Base-by-base conservation (phyloP, 306 rosid species). In the Morella rubra region DNA sequence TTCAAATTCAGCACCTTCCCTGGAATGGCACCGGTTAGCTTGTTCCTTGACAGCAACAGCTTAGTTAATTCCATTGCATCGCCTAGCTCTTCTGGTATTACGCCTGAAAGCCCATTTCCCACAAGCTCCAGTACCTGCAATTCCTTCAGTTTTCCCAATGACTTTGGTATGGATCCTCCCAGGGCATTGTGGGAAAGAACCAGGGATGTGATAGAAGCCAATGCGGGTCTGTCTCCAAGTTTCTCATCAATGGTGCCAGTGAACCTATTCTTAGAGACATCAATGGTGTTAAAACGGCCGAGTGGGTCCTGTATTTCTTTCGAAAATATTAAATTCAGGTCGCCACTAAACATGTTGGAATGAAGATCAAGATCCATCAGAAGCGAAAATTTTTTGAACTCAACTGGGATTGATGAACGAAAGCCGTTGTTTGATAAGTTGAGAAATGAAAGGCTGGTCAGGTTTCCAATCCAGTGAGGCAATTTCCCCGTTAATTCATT, bases 381-480 rank as follows among this genome's bases (percentile, higher is more conserved):
- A 5, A 81, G 77, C 0, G 80, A 58, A 44, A 87, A 87, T 49
- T 66, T 82, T 73, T 18, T 86, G 86, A 86, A 82, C 65, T 79
- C 82, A 6, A 5, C 18, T 2, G 90, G 91, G 58, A 87, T 80
- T 49, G 86, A 76, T 1, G 91, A 87, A 62, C 65, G 87, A 22
- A 90, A 86, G 44, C 64, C 83, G 22, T 90, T 87, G 56, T 79
- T 84, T 45, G 91, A 90, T 5, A 90, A 41, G 84, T 87, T 90
- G 11, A 90, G 84, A 70, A 83, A 86, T 19, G 91, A 78, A 49
- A 90, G 85, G 69, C 19, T 83, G 7, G 87, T 84, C 94, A 87
- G 82, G 80, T 87, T 90, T 46, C 94, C 94, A 47, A 90, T 86
- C 91, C 91, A 84, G 66, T 51, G 46, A 0, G 94, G 94, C n/a